Percentiles rank a stretch among this genome's conserved stretches.
Conservation (phyloP, 2,329 filamentous ascomycete genomes). For the Tolypocladium tundrense region DNA sequence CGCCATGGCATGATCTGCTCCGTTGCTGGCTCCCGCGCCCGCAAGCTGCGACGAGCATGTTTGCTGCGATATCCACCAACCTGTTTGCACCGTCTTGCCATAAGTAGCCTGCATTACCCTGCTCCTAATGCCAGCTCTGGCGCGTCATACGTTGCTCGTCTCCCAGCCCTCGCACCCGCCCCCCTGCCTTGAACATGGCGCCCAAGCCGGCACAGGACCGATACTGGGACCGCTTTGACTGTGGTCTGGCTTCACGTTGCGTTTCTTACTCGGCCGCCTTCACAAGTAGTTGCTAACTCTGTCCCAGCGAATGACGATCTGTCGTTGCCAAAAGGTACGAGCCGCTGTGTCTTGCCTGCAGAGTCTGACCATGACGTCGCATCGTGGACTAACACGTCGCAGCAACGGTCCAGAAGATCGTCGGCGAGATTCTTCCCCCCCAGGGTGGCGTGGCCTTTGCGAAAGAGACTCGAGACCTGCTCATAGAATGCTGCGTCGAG, state of each 20-base stretch:
- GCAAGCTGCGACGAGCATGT: not conserved
- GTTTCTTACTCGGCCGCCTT: not conserved
- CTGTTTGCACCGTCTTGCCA: slow-evolving; percentile 1
- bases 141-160: not conserved
- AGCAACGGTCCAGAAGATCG: slow-evolving; percentile 74
- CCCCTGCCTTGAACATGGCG: not conserved
- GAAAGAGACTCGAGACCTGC: slow-evolving; percentile 86
- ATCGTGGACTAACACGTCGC: slow-evolving; percentile 14
- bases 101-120: not conserved
- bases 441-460: slow-evolving; percentile 73
- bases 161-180: not conserved
- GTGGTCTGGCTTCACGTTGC: slow-evolving; percentile 9
- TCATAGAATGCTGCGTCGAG: slow-evolving; percentile 98
- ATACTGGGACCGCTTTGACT: slow-evolving; percentile 17
- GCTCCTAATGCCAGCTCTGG: not conserved
- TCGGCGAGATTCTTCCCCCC: slow-evolving; percentile 80
- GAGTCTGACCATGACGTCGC: not conserved
- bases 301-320: slow-evolving; percentile 50
- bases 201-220: slow-evolving; percentile 10
- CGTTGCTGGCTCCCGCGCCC: not conserved
- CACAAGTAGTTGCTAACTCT: slow-evolving; percentile 20
- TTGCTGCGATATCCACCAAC: not conserved
- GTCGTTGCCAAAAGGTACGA: slow-evolving; percentile 53
- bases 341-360: not conserved
- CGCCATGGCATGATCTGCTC: not conserved